These are phyloP conservation scores for Saturnispora silvae DNA, from an alignment of 805 yeast species.

Conservation along the genomic window DNA sequence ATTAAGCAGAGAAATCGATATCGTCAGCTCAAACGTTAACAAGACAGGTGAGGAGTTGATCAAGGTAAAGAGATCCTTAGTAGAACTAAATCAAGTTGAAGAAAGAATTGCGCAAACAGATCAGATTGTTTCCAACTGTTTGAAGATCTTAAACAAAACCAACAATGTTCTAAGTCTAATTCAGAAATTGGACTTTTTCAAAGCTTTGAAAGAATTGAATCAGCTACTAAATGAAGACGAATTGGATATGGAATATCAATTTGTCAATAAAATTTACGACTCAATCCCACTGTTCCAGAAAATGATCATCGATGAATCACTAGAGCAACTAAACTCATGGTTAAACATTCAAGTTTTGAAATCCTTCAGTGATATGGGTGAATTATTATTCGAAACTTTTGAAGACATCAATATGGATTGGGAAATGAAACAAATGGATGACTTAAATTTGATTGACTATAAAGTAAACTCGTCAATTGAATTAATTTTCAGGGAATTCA, in stretches of 20 bases:
- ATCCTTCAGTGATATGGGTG: conserved; percentile 51
- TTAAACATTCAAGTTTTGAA: conserved; percentile 51
- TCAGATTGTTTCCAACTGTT: conserved; percentile 55
- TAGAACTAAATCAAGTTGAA: conserved; percentile 53
- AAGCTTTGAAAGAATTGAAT: conserved; percentile 75
- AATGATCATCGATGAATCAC: conserved; percentile 64
- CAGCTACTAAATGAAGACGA: conserved; percentile 54
- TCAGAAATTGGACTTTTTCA: conserved; percentile 63
- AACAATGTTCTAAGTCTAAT: conserved; percentile 78
- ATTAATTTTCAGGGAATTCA: conserved; percentile 50
- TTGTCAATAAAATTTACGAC: conserved; percentile 60
- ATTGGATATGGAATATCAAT: conserved; percentile 55
- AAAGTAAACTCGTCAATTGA: conserved; percentile 85
- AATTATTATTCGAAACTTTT: conserved; percentile 42
- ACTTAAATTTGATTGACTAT: conserved; percentile 39
- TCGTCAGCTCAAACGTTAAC: conserved; percentile 47
- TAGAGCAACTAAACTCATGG: conserved; percentile 55
- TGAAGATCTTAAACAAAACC: conserved; percentile 76
- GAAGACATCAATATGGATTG: conserved; percentile 49
- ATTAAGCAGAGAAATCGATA: conserved; percentile 43
- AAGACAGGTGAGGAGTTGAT: conserved; percentile 59
- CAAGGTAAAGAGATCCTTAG: conserved; percentile 45
- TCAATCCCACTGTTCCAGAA: conserved; percentile 69
- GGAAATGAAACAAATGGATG: conserved; percentile 36
- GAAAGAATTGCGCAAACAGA: conserved; percentile 63